Conservation (phyloP, 257 asterid species). For the Solanum sejunctum region DNA sequence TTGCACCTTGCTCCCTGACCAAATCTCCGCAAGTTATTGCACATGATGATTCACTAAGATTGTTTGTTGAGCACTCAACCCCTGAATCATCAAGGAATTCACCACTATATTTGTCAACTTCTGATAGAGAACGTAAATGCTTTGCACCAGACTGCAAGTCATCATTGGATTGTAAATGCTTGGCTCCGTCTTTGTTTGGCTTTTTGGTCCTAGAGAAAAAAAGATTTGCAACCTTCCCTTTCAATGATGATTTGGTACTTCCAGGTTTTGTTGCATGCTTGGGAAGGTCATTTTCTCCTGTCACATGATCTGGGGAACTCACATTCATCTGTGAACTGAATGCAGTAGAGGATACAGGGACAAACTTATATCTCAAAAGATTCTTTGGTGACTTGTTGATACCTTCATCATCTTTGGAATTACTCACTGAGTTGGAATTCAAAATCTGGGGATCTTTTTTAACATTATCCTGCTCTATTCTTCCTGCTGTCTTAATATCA, state of each 20-base stretch:
- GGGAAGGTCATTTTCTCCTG: not conserved
- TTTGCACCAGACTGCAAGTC: conserved; percentile 7
- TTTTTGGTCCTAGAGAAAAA: conserved; percentile 12
- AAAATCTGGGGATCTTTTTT: conserved; percentile 17
- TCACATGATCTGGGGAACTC: not conserved
- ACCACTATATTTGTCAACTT: conserved; percentile 10
- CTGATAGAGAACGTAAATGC: conserved; percentile 12
- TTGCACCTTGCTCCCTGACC: conserved; percentile 17
- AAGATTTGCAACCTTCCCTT: conserved; percentile 2
- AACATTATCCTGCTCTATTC: conserved; percentile 21
- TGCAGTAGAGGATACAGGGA: conserved; percentile 2
- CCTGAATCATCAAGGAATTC: not conserved
- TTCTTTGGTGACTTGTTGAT: not conserved
- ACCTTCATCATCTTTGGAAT: not conserved
- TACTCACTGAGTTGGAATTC: not conserved
- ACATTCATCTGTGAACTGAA: not conserved
- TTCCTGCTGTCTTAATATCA: conserved; percentile 41
- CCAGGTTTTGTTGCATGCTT: not conserved
- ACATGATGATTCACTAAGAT: conserved; percentile 16
- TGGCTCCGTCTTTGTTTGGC: conserved; percentile 31
- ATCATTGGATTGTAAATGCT: conserved; percentile 22
- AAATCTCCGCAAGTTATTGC: conserved; percentile 16
- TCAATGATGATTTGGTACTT: conserved; percentile 5
- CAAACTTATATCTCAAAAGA: conserved; percentile 5
- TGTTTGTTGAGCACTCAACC: conserved; percentile 14